phyloP scores from a whole-genome alignment of 1,284 basidiomycete genomes.

The Cutaneotrichosporon daszewskae region DNA sequence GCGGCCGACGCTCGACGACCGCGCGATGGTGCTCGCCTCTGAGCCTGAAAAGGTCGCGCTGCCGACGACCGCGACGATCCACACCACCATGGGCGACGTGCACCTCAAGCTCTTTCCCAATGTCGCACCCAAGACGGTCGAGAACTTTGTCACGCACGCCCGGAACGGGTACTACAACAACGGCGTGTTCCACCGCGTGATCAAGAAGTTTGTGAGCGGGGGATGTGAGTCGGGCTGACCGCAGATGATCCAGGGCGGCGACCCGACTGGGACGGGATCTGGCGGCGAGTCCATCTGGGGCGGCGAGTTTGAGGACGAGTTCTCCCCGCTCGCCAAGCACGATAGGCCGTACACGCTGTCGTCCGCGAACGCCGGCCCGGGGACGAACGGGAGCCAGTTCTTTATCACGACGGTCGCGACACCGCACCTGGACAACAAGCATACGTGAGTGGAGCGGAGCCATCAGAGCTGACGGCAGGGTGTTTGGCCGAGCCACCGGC shows the following conservation, averaged over 20 bases:
- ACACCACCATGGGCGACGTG: conserved; percentile 94
- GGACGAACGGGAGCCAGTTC: conserved; percentile 87
- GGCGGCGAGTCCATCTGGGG: conserved; percentile 97
- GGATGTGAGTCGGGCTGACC: conserved; percentile 10
- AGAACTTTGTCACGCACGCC: conserved; percentile 96
- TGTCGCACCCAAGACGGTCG: conserved; percentile 87
- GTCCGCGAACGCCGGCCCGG: conserved; percentile 88
- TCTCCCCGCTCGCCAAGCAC: conserved; percentile 79
- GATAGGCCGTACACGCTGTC: conserved; percentile 96
- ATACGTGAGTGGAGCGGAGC: conserved; percentile 46
- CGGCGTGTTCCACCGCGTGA: conserved; percentile 94
- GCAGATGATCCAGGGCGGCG: conserved; percentile 93
- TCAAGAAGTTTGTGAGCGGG: conserved; percentile 76
- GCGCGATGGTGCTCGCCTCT: conserved; percentile 64
- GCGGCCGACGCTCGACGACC: conserved; percentile 91
- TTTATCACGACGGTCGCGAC: conserved; percentile 96
- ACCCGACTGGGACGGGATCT: conserved; percentile 69
- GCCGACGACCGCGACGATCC: conserved; percentile 63
- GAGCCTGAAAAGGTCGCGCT: conserved; percentile 58
- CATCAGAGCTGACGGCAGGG: conserved; percentile 33
- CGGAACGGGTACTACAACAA: conserved; percentile 86
- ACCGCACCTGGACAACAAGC: conserved; percentile 72
- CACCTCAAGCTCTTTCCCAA: conserved; percentile 84
- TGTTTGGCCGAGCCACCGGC: conserved; percentile 53
- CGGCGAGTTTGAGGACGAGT: conserved; percentile 91